phyloP scores from a whole-genome alignment of 495 filamentous ascomycete species.

The Daldinia grandis region DNA sequence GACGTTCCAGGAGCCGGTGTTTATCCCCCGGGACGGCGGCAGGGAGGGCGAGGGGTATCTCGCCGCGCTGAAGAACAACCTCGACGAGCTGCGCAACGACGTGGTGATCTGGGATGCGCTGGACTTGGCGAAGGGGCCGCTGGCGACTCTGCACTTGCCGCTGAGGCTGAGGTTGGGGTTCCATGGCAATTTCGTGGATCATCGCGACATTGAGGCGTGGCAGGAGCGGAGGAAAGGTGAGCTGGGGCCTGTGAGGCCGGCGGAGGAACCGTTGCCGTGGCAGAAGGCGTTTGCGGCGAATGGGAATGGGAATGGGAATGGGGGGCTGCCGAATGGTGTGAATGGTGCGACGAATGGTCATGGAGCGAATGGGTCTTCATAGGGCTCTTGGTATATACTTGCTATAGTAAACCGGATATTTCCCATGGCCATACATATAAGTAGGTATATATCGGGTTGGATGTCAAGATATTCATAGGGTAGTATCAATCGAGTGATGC shows the following conservation, averaged over 20 bases:
- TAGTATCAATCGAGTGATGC: neutral
- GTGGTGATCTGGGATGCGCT: constrained; percentile 60
- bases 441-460: neutral
- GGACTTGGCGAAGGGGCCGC: constrained; percentile 53
- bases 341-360: constrained; percentile 29
- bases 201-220: constrained; percentile 56
- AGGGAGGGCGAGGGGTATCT: constrained; percentile 66
- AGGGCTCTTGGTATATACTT: neutral
- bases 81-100: constrained; percentile 59
- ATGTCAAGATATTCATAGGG: neutral
- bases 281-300: constrained; percentile 42
- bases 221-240: constrained; percentile 49
- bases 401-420: neutral
- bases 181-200: constrained; percentile 60
- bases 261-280: constrained; percentile 54
- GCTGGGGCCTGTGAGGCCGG: constrained; percentile 52
- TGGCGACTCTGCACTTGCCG: constrained; percentile 58
- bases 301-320: constrained; percentile 11
- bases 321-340: constrained; percentile 6
- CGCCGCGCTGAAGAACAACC: constrained; percentile 63
- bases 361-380: constrained; percentile 24
- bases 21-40: constrained; percentile 57
- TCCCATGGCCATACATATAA: neutral
- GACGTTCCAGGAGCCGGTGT: constrained; percentile 67
- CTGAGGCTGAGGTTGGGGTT: constrained; percentile 54